A percentile compares a stretch with the other conserved stretches of the same genome.
Conservation (phyloP, 352 stramenopile genomes). For the Blastocystis sp. region DNA sequence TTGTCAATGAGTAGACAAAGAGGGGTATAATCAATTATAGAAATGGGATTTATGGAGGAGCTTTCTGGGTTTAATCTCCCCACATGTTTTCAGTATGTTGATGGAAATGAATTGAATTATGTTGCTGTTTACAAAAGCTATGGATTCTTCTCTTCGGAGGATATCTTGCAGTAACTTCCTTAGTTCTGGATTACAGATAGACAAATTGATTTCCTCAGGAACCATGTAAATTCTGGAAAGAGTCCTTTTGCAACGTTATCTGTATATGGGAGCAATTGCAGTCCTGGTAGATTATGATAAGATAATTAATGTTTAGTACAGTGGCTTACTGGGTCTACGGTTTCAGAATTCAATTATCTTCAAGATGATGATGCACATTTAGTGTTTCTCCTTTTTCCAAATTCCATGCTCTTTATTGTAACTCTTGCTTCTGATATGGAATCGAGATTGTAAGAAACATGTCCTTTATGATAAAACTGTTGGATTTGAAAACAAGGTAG, state of each 20-base stretch:
- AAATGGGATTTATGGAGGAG: background rate
- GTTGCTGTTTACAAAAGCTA: background rate
- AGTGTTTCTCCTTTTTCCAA: background rate
- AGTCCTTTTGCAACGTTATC: background rate
- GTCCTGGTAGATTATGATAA: background rate
- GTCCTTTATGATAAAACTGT: background rate
- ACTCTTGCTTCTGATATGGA: conserved; percentile 5
- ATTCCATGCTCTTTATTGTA: background rate
- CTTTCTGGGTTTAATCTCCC: background rate
- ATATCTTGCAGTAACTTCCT: background rate
- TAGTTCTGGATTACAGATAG: background rate
- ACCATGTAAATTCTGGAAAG: background rate
- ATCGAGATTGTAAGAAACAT: conserved; percentile 13
- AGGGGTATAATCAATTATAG: background rate
- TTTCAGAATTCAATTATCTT: conserved; percentile 28
- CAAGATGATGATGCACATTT: conserved; percentile 24
- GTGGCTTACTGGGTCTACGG: background rate
- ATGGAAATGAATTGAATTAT: background rate
- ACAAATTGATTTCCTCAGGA: conserved; percentile 5
- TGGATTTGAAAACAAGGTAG: background rate
- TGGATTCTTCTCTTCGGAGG: background rate
- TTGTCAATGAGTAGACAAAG: background rate
- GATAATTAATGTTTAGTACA: background rate
- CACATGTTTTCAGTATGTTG: background rate
- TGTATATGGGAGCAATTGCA: background rate